Evolutionary conservation across 441 rosid species (phyloP), one percentile per base, ranked within the genome.

Genomic region (Gossypium davidsonii): DNA sequence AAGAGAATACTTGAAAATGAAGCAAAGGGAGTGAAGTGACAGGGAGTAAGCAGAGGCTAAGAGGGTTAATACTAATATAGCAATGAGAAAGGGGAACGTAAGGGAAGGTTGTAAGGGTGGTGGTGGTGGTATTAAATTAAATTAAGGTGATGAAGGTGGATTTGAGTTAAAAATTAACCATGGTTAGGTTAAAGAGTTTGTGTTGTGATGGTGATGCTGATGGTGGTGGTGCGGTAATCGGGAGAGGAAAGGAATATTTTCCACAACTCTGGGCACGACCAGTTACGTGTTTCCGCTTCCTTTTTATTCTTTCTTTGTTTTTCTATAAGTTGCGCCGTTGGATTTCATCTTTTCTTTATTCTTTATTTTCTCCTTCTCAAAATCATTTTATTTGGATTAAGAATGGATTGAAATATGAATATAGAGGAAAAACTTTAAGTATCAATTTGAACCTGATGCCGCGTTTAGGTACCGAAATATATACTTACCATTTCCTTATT

Each of bases 281-380:
- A 86, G 82, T 84, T 86, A 83, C 93, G 70, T 66, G 86, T 85
- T 83, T 85, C 86, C 92, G 92, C 92, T 75, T 84, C 88, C 23
- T 58, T 78, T 31, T 31, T 4, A 4, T 4, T 31, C 34, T 4
- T 4, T 31, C 34, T 31, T 31, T 4, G 34, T 31, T 31, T 4
- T 31, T 4, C 34, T 4, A 31, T 55, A 55, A 20, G 59, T 20
- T 31, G 25, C 59, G 48, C 90, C 84, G 83, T 87, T 42, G 71
- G 90, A 87, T 83, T 67, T 58, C 4, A 0, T 6, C 58, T 46
- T 25, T 20, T 8, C 3, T 3, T 28, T 28, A 4, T 4, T 31
- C 1, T 31, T 31, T 31, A 28, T 28, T 31, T 31, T 31, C 6
- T 4, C 6, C 1, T 3, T 4, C 6, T 28, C 34, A 28, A 3